Base-by-base conservation (phyloP, 805 yeast genomes). In the Saccharomycopsis capsularis region DNA sequence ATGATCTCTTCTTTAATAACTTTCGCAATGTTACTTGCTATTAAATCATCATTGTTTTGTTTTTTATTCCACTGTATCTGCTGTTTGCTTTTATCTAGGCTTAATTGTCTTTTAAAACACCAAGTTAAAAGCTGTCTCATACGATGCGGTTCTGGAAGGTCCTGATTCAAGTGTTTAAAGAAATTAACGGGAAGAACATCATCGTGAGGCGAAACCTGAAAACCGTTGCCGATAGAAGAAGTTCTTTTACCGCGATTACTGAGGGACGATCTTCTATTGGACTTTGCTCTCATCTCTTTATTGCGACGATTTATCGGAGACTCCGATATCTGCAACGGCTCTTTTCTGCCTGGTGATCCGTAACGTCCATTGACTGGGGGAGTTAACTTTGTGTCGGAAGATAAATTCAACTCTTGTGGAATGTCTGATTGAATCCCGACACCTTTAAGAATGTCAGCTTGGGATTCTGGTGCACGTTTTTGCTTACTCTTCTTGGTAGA, bases 181-280 rank as follows among this genome's bases (percentile, higher is more conserved):
- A 78, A 78, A 46, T 79, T 80, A 7, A 64, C 56, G 0, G 70
- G 66, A 0, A 78, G 71, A 1, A 85, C 76, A 41, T 78, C 80
- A 0, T 71, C 68, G 60, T 84, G 90, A 1, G 90, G 90, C 27
- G 73, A 74, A 0, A 82, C 85, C 2, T 68, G 70, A 56, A 78
- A 78, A 2, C 90, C 91, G 58, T 81, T 82, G 1, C 90, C 89
- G 4, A 84, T 75, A 0, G 89, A 81, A 59, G 85, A 83, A 2
- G 81, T 76, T 25, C 93, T 64, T 57, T 81, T 82, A 5, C 93
- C 93, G 30, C 93, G 67, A 46, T 75, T 73, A 36, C 72, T 60
- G 55, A 80, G 63, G 1, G 84, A 78, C 1, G 77, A 59, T 46
- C 83, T 60, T 55, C 84, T 67, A 40, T 63, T 64, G 44, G 61